Evolutionary conservation across 805 yeast species (phyloP).

Genomic region (Candida berthetii): DNA sequence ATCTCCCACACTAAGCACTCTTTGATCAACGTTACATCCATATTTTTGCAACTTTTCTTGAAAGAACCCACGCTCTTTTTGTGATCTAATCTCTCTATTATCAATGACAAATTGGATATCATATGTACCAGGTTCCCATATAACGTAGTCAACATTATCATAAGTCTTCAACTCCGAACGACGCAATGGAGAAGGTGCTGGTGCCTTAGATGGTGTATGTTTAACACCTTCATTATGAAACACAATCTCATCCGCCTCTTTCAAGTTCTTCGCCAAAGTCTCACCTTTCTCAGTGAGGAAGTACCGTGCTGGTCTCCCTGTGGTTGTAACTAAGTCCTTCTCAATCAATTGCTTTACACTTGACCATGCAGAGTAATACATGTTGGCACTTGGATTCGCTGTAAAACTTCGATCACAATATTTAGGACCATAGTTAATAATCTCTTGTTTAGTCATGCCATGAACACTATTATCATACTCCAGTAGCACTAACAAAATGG

Average conservation of each 20-base stretch:
- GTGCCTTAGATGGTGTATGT: constrained; percentile 8
- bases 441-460: constrained; percentile 63
- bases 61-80: constrained; percentile 66
- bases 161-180: constrained; percentile 2
- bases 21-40: constrained; percentile 45
- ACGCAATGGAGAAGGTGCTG: constrained; percentile 9
- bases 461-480: constrained; percentile 36
- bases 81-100: constrained; percentile 73
- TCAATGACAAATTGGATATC: constrained; percentile 64
- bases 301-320: constrained; percentile 57
- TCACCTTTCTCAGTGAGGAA: constrained; percentile 66
- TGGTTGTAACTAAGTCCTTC: constrained; percentile 48
- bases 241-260: constrained; percentile 34
- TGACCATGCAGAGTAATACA: constrained; percentile 72
- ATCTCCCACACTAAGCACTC: constrained; percentile 78
- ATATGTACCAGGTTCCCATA: constrained; percentile 60
- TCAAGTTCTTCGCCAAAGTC: constrained; percentile 52
- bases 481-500: constrained; percentile 58
- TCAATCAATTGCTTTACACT: constrained; percentile 56
- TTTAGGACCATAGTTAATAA: constrained; percentile 45
- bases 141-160: constrained; percentile 6
- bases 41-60: constrained; percentile 39
- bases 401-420: constrained; percentile 55
- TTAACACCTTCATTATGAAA: constrained; percentile 18
- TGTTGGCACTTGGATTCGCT: constrained; percentile 52